phyloP scores from a whole-genome alignment of 2,329 filamentous ascomycete species.

The Diplodia corticola region DNA sequence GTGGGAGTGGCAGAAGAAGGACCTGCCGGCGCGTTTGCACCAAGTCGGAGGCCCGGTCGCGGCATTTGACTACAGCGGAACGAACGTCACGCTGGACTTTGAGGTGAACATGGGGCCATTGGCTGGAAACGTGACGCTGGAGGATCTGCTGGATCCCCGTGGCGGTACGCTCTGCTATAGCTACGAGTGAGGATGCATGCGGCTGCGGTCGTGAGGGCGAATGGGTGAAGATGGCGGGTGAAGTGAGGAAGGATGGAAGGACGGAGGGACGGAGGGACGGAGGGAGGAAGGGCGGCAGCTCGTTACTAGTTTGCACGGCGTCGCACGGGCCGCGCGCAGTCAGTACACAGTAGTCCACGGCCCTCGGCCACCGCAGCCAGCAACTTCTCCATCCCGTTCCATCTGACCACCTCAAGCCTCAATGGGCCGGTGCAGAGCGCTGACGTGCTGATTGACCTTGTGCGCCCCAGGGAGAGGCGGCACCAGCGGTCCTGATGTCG shows the following conservation, averaged over 20 bases:
- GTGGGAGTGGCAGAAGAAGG: conserved; percentile 54
- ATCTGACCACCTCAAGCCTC: neutral
- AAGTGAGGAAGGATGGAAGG: too few relatives aligned
- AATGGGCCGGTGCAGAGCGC: neutral
- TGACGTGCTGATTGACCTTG: neutral
- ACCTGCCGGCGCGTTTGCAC: conserved; percentile 35
- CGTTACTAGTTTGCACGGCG: neutral
- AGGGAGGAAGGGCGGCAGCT: too few relatives aligned
- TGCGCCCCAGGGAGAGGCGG: too few relatives aligned
- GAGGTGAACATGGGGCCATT: conserved; percentile 34
- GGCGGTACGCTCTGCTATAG: conserved; percentile 30
- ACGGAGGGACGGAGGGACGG: too few relatives aligned
- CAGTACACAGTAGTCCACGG: neutral
- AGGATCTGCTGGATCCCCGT: conserved; percentile 34
- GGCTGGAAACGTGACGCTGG: conserved; percentile 31
- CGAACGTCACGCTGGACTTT: conserved; percentile 39
- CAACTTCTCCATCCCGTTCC: neutral
- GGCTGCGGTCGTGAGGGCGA: neutral
- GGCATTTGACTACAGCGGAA: conserved; percentile 30
- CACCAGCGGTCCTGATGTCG: neutral
- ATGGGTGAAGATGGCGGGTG: neutral
- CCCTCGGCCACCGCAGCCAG: neutral
- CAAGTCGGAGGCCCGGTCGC: conserved; percentile 40
- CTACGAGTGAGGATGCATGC: conserved; percentile 24
- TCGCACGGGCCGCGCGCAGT: neutral